A percentile compares a stretch with the other conserved stretches of the same genome.
Evolutionary conservation across 2,329 filamentous ascomycete species (phyloP).

Genomic region (Alternaria sp.): DNA sequence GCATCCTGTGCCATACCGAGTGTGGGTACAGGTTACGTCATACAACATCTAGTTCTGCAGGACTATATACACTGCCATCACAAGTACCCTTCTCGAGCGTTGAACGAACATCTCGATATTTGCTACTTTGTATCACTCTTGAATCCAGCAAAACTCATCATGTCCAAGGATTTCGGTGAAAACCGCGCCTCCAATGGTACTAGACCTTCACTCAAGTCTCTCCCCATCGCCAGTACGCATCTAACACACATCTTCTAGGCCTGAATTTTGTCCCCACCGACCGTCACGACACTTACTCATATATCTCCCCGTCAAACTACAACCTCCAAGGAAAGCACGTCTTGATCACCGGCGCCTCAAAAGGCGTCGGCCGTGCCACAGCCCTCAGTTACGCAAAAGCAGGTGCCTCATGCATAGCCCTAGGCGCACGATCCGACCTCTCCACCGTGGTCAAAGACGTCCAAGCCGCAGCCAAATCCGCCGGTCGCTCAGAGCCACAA

Average conservation of each 20-base stretch:
- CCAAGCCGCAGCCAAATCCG: constrained; percentile 37
- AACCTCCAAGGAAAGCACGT: constrained; percentile 46
- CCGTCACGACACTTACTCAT: constrained; percentile 60
- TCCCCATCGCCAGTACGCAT: not conserved
- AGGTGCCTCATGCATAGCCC: constrained; percentile 60
- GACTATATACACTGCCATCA: not conserved
- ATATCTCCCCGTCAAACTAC: constrained; percentile 53
- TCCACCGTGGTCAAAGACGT: constrained; percentile 46
- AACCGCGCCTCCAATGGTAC: not conserved
- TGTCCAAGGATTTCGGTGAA: not conserved
- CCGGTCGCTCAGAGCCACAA: constrained; percentile 43
- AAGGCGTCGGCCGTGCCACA: constrained; percentile 60
- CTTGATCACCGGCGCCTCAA: constrained; percentile 63
- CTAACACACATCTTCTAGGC: constrained; percentile 1
- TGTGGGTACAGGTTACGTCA: not conserved
- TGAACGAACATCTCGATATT: not conserved
- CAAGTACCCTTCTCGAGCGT: not conserved
- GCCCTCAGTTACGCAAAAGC: constrained; percentile 62
- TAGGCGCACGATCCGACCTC: constrained; percentile 58
- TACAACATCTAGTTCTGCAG: not conserved
- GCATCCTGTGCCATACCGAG: not conserved
- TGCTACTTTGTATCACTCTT: not conserved
- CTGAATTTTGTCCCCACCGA: constrained; percentile 17
- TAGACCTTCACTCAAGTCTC: not conserved
- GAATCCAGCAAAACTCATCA: not conserved